Evolutionary conservation across 1,284 basidiomycete genomes (phyloP).

Genomic region (Jaminaea rosea): DNA sequence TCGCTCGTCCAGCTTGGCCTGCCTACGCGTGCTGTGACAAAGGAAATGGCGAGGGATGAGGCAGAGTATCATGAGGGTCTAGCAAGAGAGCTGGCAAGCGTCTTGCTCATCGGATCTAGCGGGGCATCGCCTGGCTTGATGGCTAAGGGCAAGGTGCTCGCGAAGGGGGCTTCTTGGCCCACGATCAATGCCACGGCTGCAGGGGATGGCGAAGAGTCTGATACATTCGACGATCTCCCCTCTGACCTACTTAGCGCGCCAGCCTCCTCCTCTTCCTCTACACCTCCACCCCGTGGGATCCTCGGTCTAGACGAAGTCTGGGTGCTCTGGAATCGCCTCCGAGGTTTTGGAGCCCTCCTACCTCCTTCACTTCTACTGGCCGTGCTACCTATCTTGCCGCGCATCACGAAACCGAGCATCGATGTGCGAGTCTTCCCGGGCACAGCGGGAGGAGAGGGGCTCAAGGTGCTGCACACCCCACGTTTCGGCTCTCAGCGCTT

Average conservation of each 20-base stretch:
- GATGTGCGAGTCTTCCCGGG: conserved; percentile 58
- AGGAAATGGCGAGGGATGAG: conserved; percentile 81
- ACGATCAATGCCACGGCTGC: background rate
- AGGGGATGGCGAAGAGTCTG: conserved; percentile 9
- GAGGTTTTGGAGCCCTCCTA: conserved; percentile 87
- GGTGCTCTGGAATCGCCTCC: conserved; percentile 92
- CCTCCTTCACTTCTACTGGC: conserved; percentile 74
- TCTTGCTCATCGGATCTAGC: conserved; percentile 55
- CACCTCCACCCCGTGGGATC: conserved; percentile 46
- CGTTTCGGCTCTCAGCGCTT: conserved; percentile 28
- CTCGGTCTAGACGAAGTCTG: conserved; percentile 88
- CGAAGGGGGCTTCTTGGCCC: conserved; percentile 22
- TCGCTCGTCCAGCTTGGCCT: conserved; percentile 82
- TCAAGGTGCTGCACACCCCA: conserved; percentile 79
- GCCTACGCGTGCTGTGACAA: conserved; percentile 69
- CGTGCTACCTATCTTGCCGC: conserved; percentile 61
- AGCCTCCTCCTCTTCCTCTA: background rate
- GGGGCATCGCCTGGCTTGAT: conserved; percentile 43
- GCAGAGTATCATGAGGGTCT: conserved; percentile 69
- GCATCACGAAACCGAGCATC: conserved; percentile 63
- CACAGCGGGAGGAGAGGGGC: too few species aligned
- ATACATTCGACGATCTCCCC: too few species aligned
- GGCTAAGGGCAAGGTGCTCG: conserved; percentile 43
- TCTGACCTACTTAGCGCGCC: too few species aligned
- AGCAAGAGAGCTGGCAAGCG: conserved; percentile 68